Percentiles rank a stretch among this genome's conserved stretches.
Evolutionary conservation across 2,329 filamentous ascomycete genomes (phyloP).

Genomic region (Botrytis cinerea): DNA sequence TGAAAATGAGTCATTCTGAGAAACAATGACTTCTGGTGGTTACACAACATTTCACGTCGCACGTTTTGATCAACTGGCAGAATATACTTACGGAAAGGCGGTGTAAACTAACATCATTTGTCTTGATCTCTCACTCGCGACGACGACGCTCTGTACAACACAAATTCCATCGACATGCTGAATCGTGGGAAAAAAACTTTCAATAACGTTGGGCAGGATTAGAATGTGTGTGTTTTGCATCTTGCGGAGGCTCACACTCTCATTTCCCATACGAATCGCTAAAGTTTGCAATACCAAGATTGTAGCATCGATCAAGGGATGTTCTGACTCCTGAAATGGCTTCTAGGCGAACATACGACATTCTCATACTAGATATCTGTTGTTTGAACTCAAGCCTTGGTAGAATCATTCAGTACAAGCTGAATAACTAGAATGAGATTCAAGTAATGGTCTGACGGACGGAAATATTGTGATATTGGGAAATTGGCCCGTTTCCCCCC

Average conservation of each 20-base stretch:
- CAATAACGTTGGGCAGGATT: accelerated
- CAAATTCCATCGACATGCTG: neutral
- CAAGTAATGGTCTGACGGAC: neutral
- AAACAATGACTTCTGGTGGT: neutral
- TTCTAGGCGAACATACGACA: neutral
- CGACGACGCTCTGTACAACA: neutral
- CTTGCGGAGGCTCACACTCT: neutral
- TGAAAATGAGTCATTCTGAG: slow-evolving; percentile 1
- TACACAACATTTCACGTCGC: neutral
- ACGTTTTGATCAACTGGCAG: neutral
- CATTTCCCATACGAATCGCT: neutral
- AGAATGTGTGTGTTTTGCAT: neutral
- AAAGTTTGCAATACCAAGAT: neutral
- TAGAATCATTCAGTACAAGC: neutral
- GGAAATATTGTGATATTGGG: neutral
- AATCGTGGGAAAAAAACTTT: neutral
- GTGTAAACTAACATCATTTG: no score
- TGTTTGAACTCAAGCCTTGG: neutral
- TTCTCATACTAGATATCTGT: neutral
- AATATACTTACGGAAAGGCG: neutral
- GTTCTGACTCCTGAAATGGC: neutral
- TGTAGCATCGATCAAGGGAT: neutral
- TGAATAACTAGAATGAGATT: neutral
- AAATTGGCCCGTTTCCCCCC: neutral
- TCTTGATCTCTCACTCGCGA: neutral